phyloP scores from a whole-genome alignment of 2,329 filamentous ascomycete species.

The Magnaporthiopsis rhizophila region DNA sequence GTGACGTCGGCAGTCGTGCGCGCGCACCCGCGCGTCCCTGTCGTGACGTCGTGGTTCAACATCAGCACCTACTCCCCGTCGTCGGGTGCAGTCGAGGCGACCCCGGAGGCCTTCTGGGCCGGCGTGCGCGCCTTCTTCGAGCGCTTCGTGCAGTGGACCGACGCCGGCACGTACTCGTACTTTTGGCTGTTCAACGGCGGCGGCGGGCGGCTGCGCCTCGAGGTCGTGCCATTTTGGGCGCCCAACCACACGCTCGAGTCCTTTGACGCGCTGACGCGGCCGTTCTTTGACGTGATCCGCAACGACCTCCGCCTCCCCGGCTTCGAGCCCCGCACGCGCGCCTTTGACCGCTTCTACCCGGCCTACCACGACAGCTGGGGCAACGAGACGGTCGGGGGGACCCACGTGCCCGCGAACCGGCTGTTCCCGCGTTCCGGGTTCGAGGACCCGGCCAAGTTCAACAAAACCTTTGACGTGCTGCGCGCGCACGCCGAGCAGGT shows the following conservation, averaged over 20 bases:
- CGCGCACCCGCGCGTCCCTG: constrained; percentile 11
- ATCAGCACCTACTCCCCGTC: constrained; percentile 25
- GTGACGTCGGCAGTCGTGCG: constrained; percentile 21
- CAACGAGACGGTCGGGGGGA: constrained; percentile 25
- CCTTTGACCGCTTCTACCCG: constrained; percentile 34
- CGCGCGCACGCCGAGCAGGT: neutral
- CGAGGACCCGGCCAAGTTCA: constrained; percentile 19
- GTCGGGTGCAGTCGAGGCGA: neutral
- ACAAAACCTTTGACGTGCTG: constrained; percentile 16
- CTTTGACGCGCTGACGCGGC: constrained; percentile 12
- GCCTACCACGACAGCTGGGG: constrained; percentile 27
- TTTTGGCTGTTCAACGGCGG: constrained; percentile 16
- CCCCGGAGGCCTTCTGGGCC: constrained; percentile 25
- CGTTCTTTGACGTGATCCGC: constrained; percentile 17
- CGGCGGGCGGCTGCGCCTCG: constrained; percentile 16
- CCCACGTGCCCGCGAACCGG: constrained; percentile 18
- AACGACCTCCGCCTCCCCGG: constrained; percentile 16
- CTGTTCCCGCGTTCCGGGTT: constrained; percentile 23
- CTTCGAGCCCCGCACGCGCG: constrained; percentile 11
- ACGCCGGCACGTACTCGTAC: constrained; percentile 24
- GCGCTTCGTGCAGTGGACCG: constrained; percentile 20
- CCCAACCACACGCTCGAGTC: constrained; percentile 16
- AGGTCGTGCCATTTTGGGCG: constrained; percentile 20
- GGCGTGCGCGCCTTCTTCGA: constrained; percentile 21
- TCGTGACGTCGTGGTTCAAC: constrained; percentile 22